Evolutionary conservation across 2,329 filamentous ascomycete genomes (phyloP).

Genomic region (Claviceps sp.): DNA sequence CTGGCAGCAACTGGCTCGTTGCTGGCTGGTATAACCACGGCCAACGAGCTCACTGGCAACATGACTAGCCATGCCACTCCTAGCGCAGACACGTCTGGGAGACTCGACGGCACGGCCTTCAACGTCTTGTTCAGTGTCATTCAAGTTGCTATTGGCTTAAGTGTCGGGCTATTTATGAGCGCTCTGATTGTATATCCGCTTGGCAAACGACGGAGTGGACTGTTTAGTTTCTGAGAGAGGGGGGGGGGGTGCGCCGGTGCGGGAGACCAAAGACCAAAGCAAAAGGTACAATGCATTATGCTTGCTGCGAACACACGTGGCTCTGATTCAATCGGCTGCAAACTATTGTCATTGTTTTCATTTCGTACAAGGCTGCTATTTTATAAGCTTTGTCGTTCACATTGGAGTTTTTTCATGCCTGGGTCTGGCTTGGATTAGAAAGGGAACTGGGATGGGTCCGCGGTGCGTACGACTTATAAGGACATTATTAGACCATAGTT

Average conservation of each 20-base stretch:
- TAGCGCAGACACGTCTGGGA: slow-evolving; percentile 10
- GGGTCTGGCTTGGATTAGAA: neutral
- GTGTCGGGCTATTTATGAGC: slow-evolving; percentile 45
- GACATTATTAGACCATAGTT: too few species aligned
- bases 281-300: neutral
- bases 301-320: neutral
- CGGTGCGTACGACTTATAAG: too few species aligned
- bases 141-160: slow-evolving; percentile 48
- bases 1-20: slow-evolving; percentile 47
- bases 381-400: neutral
- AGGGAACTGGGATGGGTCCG: neutral
- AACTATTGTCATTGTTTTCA: neutral
- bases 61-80: slow-evolving; percentile 11
- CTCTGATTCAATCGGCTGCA: neutral
- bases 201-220: slow-evolving; percentile 42
- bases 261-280: neutral
- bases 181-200: slow-evolving; percentile 41
- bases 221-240: slow-evolving; percentile 42
- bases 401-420: neutral
- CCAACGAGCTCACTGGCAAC: slow-evolving; percentile 39
- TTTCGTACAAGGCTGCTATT: neutral
- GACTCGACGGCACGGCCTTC: slow-evolving; percentile 33
- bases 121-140: slow-evolving; percentile 44
- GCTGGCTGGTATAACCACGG: slow-evolving; percentile 42
- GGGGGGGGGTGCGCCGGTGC: too few species aligned